These are phyloP conservation scores for Straminergon stramineum DNA, from an alignment of 225 moss, liverwort and hornwort species.

Conservation along the genomic window DNA sequence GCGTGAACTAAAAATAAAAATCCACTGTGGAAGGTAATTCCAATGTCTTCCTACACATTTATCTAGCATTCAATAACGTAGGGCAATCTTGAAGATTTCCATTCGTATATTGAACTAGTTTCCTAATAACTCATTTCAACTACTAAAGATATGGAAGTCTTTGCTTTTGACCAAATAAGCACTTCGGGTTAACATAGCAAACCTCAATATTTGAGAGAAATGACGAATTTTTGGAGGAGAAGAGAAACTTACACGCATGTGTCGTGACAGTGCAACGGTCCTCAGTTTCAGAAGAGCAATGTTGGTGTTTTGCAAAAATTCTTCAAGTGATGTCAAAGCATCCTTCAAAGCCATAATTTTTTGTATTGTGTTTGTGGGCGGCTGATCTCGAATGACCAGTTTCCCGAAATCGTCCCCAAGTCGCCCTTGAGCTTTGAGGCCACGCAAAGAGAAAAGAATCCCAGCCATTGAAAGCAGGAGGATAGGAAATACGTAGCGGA, in stretches of 20 bases:
- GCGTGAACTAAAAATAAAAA: neutral
- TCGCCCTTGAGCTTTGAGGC: conserved; percentile 58
- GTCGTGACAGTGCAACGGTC: conserved; percentile 61
- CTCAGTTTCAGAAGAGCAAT: conserved; percentile 75
- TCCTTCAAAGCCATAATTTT: conserved; percentile 91
- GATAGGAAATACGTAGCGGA: conserved; percentile 62
- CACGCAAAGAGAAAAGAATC: conserved; percentile 45
- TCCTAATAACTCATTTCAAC: neutral
- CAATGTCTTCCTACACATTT: neutral
- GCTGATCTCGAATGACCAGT: conserved; percentile 73
- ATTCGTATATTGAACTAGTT: neutral
- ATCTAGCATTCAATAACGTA: neutral
- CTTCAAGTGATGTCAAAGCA: conserved; percentile 66
- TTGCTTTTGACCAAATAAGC: neutral
- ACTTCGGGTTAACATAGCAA: neutral
- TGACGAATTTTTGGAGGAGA: neutral
- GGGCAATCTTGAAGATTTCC: neutral
- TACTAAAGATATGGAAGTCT: neutral
- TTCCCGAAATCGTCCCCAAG: conserved; percentile 69
- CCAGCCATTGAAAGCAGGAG: conserved; percentile 59
- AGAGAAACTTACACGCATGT: conserved; percentile 44
- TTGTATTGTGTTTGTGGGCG: conserved; percentile 84
- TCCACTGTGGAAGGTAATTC: neutral
- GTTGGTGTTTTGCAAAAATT: conserved; percentile 66
- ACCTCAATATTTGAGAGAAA: neutral